Evolutionary conservation across 108 stramenopile species (phyloP), one percentile per base, ranked within the genome.

Genomic region (Aurantiochytrium sp.): DNA sequence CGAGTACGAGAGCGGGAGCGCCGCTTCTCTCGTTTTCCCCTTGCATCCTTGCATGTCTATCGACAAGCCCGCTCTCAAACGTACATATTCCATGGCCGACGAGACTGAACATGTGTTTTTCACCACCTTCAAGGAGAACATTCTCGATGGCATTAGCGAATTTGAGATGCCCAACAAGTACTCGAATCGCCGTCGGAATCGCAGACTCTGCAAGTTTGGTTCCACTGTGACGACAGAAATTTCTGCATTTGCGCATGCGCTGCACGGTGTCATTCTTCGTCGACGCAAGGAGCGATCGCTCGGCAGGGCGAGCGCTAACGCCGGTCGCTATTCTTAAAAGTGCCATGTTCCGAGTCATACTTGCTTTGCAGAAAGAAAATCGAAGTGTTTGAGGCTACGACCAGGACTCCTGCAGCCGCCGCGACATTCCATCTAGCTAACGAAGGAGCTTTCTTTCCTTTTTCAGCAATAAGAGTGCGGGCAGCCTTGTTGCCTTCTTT

Each of bases 181-280:
- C 28, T 83, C 76, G 6, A 8, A 10, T 12, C 49, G n/a, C 18
- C 49, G 49, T 6, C 45, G 51, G n/a, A 6, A 47, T 23, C 76
- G 76, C 18, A 43, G 76, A 47, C 19, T 83, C 14, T 83, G 76
- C 76, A 83, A 83, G 23, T 83, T 83, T 83, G 76, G 76, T 55
- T 83, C 76, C n/a, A 53, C 51, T 12, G 51, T 25, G 19, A 53
- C 25, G 49, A 28, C 19, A 0, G 76, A 83, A 16, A 53, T 83
- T 53, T 43, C 25, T 3, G 51, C 51, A 2, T 83, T 83, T 4
- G 76, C 76, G 23, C 76, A 83, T 35, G 76, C 76, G n/a, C 51
- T 83, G 51, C 76, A 83, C 51, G 76, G 76, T 6, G 10, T 47
- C 49, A 83, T 83, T 53, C 45, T 83, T 45, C 16, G 5, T 14